phyloP scores from a whole-genome alignment of 75 land plant species.

The Ceratopteris richardii region DNA sequence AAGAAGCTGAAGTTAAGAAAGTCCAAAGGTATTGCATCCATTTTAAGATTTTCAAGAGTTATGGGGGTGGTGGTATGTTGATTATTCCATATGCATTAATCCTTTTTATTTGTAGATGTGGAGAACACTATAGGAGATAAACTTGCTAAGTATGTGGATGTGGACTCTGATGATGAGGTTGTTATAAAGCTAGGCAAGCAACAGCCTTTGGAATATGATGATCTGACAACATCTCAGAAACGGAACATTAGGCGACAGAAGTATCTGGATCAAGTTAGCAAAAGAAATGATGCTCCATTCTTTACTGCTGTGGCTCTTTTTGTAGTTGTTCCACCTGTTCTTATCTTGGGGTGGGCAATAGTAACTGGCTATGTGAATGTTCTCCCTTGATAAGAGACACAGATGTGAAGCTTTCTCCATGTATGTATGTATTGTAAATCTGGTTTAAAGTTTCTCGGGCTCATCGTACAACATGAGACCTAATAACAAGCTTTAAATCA shows the following conservation, averaged over 20 bases:
- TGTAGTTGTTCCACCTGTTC: constrained; percentile 64
- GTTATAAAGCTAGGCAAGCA: constrained; percentile 51
- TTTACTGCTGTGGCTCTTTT: constrained; percentile 68
- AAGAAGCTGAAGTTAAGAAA: constrained; percentile 59
- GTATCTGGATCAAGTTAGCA: constrained; percentile 65
- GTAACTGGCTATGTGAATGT: constrained; percentile 76
- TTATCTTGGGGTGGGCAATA: constrained; percentile 68
- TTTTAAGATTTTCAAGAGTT: neutral
- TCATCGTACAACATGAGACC: no score
- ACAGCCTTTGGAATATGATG: constrained; percentile 27
- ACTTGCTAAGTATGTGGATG: constrained; percentile 32
- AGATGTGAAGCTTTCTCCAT: no score
- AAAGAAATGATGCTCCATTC: constrained; percentile 66
- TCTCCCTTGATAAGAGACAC: constrained; percentile 39
- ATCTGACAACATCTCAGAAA: constrained; percentile 71
- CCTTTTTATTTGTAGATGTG: constrained; percentile 1
- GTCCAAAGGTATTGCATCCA: constrained; percentile 3
- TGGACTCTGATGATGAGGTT: constrained; percentile 45
- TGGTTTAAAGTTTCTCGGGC: no score
- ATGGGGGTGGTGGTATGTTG: no score
- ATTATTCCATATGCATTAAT: neutral
- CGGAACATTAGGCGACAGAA: constrained; percentile 87
- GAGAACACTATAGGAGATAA: constrained; percentile 62
- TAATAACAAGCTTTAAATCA: no score
- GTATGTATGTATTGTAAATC: no score